phyloP scores from a whole-genome alignment of 805 yeast species.

The Yueomyces sinensis region DNA sequence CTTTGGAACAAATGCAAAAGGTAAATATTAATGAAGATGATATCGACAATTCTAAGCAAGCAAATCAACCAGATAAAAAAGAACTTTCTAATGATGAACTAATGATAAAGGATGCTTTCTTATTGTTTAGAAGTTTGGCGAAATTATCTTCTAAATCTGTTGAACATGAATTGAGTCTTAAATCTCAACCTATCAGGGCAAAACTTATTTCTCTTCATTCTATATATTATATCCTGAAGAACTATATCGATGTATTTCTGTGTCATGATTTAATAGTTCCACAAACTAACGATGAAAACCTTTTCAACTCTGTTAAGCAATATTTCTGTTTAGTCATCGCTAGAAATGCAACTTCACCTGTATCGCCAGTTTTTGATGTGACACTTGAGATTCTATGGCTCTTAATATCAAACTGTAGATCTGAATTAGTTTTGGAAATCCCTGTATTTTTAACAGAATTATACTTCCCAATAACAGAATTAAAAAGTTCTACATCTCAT shows the following conservation, averaged over 20 bases:
- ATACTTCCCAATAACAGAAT: conserved; percentile 85
- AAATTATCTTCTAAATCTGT: conserved; percentile 76
- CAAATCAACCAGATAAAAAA: conserved; percentile 3
- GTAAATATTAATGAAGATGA: conserved; percentile 43
- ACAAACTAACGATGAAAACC: conserved; percentile 42
- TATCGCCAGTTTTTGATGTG: conserved; percentile 85
- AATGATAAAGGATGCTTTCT: conserved; percentile 77
- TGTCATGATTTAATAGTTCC: conserved; percentile 43
- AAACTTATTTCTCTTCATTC: conserved; percentile 80
- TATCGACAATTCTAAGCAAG: conserved; percentile 30
- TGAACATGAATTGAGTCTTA: conserved; percentile 69
- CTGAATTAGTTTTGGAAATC: conserved; percentile 82
- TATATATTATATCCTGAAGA: conserved; percentile 71
- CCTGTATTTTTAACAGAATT: conserved; percentile 89
- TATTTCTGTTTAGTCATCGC: conserved; percentile 73
- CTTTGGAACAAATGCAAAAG: conserved; percentile 47
- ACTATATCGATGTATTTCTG: conserved; percentile 71
- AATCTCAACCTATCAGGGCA: conserved; percentile 86
- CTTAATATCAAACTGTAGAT: conserved; percentile 65
- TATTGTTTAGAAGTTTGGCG: conserved; percentile 89
- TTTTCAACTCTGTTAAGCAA: conserved; percentile 72
- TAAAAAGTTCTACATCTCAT: conserved; percentile 82
- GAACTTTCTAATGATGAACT: conserved; percentile 38
- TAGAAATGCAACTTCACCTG: conserved; percentile 83
- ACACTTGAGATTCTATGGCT: conserved; percentile 94